Evolutionary conservation across 129 eudicot species (phyloP), one percentile per base, ranked within the genome.

Genomic region (Apium graveolens): DNA sequence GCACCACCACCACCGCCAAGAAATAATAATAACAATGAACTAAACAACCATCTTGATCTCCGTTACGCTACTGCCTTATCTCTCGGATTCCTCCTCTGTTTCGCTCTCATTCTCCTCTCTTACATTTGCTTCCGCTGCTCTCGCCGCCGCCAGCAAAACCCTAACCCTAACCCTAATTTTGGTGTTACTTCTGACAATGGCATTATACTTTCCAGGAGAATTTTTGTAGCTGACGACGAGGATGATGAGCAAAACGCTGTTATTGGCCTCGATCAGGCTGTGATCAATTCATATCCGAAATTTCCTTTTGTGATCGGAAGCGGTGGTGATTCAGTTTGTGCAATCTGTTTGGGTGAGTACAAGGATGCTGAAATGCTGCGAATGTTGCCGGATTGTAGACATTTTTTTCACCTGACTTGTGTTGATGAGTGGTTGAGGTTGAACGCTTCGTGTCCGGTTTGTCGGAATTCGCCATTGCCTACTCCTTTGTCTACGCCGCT

Each of bases 341-440:
- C 96, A 46, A 93, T 93, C 32, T 93, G 97, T 69, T 76, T 93
- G 87, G 85, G 91, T 26, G 97, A 91, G 81, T 93, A 93, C 49
- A 82, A 85, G 80, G 97, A 88, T 0, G 70, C 80, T 37, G 98
- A 93, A 88, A 93, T 89, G 98, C 73, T 93, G 86, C 76, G 98
- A 86, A 85, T 93, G 98, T 71, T 93, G 82, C 98, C 98, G 27
- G 98, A 93, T 75, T 93, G 98, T 71, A 79, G 79, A 51, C 98
- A 93, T 57, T 89, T 68, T 48, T 93, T 91, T 74, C 98, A 93
- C 72, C 45, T 88, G 76, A 82, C 62, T 43, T 93, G 98, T 57
- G 85, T 93, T 71, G 98, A 93, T 76, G 97, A 97, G 44, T 93
- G 97, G 98, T 82, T 93, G 78, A 88, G 87, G 88, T 82, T 91